Base-by-base conservation (phyloP, 345 rosid genomes). In the Draba incana region DNA sequence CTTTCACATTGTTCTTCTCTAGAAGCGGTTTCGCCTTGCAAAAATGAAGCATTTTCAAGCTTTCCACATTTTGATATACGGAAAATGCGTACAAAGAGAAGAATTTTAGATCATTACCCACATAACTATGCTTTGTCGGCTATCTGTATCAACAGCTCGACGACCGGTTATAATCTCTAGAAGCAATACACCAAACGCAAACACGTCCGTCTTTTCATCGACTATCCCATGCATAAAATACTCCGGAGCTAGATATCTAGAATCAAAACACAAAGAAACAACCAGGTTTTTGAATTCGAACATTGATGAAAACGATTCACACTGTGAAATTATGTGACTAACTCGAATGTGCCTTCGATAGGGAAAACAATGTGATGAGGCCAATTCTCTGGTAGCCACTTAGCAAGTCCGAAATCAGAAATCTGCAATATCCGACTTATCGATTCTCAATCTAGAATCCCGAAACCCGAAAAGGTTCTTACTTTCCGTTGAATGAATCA, bases 311-410 rank as follows among this genome's bases (percentile, higher is more conserved):
- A 24, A 23, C 8, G 13, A 8, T 50, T 11, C 33, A 11, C 10
- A 61, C 39, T 23, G 59, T 13, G 43, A 13, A 50, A 16, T 2
- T 50, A 24, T 62, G 2, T n/a, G 65, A 58, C 92, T 68, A 35
- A 90, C 98, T 97, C 98, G 58, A 93, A 88, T 39, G 98, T 93
- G 76, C 97, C 98, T 74, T 93, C 98, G 15, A 93, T 88, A 1
- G 96, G 97, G 81, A 75, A 88, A 47, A 93, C 90, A 47, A 87
- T 76, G 69, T 88, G 98, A 65, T 90, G 90, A 73, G 81, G 72
- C 92, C 98, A 93, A 42, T 85, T 90, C 62, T 87, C 94, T 10
- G 98, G 98, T 4, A 93, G 96, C 98, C 98, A 93, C 74, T 93
- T 93, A 16, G 98, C 98, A 14, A 90, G 79, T 59, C 98, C 98